phyloP scores from a whole-genome alignment of 345 rosid genomes.

The Arabidopsis arenosa region DNA sequence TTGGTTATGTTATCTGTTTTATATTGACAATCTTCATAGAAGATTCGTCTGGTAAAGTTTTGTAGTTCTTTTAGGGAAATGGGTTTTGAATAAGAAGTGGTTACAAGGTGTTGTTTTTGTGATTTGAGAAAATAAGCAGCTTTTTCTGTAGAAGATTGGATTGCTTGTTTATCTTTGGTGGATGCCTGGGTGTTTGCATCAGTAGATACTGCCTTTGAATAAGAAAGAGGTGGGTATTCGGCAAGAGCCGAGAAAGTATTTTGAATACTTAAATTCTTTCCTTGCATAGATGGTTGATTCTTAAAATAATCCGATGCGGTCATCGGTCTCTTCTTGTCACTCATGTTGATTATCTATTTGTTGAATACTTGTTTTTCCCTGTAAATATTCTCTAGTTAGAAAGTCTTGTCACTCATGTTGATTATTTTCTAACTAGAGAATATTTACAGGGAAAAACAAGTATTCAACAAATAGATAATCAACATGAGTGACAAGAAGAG shows the following conservation, averaged over 20 bases:
- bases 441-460: background rate
- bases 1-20: no score
- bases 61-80: no score
- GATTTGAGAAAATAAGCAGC: no score
- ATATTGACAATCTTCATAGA: no score
- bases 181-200: no score
- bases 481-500: background rate
- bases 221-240: background rate
- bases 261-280: background rate
- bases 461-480: background rate
- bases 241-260: background rate
- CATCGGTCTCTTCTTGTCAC: background rate
- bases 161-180: no score
- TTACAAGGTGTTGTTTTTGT: no score
- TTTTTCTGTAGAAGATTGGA: no score
- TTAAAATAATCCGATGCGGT: background rate
- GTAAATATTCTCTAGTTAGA: background rate
- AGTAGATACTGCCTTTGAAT: background rate
- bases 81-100: no score
- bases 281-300: background rate
- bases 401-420: no score
- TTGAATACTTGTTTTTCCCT: background rate
- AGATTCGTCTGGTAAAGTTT: no score
- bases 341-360: background rate
- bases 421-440: background rate